phyloP scores from a whole-genome alignment of 495 filamentous ascomycete genomes.

The Astrothelium macrocarpum region DNA sequence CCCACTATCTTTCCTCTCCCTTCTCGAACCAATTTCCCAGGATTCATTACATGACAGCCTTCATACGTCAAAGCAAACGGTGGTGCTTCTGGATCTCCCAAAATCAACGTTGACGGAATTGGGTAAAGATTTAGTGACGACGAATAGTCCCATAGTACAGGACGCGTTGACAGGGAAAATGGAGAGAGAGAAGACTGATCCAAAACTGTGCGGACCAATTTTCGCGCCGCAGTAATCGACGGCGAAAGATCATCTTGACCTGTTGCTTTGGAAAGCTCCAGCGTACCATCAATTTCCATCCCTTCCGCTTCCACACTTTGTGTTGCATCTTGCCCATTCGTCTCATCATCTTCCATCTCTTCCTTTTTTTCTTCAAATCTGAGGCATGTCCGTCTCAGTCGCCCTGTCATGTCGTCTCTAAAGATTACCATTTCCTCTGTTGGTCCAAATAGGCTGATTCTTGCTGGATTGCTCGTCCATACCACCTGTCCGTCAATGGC shows the following conservation, averaged over 20 bases:
- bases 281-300: neutral
- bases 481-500: conserved; percentile 53
- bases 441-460: conserved; percentile 73
- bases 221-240: conserved; percentile 40
- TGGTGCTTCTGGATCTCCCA: conserved; percentile 70
- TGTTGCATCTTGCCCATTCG: neutral
- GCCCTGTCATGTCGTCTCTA: conserved; percentile 70
- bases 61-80: conserved; percentile 84
- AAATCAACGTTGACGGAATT: conserved; percentile 68
- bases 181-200: conserved; percentile 84
- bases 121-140: conserved; percentile 73
- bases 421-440: conserved; percentile 77
- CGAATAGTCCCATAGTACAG: conserved; percentile 79
- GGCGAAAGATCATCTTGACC: neutral
- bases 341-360: conserved; percentile 16
- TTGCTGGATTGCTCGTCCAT: conserved; percentile 79
- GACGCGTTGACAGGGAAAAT: conserved; percentile 65
- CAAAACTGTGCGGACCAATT: conserved; percentile 82
- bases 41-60: conserved; percentile 94
- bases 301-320: conserved; percentile 10
- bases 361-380: conserved; percentile 55
- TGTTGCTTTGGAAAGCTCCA: neutral
- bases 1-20: conserved; percentile 42
- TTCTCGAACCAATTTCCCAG: conserved; percentile 59
- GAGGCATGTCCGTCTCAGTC: conserved; percentile 66